phyloP scores from a whole-genome alignment of 129 eudicot species.

The Solidago caesia region DNA sequence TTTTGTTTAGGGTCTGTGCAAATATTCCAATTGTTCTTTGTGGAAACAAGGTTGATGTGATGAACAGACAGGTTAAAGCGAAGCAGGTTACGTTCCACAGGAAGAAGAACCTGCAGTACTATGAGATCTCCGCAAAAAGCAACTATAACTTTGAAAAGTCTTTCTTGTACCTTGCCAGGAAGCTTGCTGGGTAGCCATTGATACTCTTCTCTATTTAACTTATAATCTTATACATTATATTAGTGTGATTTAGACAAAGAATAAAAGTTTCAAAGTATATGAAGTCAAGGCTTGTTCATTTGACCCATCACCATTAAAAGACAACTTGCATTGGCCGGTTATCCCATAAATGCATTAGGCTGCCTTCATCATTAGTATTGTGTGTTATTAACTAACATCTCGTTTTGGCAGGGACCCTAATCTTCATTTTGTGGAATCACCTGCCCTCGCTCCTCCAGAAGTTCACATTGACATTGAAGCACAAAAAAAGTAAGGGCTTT shows the following conservation, averaged over 20 bases:
- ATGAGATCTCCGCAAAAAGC: constrained; percentile 59
- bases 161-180: constrained; percentile 56
- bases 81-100: constrained; percentile 66
- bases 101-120: constrained; percentile 57
- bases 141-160: constrained; percentile 64
- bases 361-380: not conserved
- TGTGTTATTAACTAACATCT: not conserved
- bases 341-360: not conserved
- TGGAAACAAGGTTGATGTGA: constrained; percentile 66
- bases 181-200: constrained; percentile 47
- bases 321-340: not conserved
- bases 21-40: constrained; percentile 58
- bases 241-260: not conserved
- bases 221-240: not conserved
- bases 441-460: constrained; percentile 65
- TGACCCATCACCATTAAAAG: too few species aligned
- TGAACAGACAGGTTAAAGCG: constrained; percentile 53
- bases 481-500: constrained; percentile 40
- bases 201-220: not conserved
- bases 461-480: constrained; percentile 50
- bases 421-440: constrained; percentile 52
- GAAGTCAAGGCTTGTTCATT: too few species aligned
- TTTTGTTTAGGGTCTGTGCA: constrained; percentile 42
- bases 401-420: constrained; percentile 40
- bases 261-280: too few species aligned